phyloP scores from a whole-genome alignment of 2,329 filamentous ascomycete species.

The Neodidymelliopsis sp. region DNA sequence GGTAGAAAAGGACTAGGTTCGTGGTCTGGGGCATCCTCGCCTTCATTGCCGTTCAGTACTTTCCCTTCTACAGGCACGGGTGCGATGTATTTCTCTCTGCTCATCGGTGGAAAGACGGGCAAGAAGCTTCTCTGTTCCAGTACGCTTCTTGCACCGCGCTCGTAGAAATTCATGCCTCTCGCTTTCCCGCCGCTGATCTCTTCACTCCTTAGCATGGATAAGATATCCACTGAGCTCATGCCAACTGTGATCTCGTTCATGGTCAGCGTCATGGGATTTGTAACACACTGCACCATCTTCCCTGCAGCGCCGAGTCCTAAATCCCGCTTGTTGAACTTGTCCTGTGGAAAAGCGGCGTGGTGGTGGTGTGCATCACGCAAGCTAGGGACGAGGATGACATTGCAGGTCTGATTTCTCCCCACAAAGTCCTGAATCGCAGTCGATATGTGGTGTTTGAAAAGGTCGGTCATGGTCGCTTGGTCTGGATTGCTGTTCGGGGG shows the following conservation, averaged over 20 bases:
- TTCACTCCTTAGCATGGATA: slow-evolving; percentile 81
- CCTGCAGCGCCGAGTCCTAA: slow-evolving; percentile 69
- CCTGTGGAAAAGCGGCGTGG: slow-evolving; percentile 87
- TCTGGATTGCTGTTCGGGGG: slow-evolving; percentile 64
- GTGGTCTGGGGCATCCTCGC: slow-evolving; percentile 63
- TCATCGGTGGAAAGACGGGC: slow-evolving; percentile 83
- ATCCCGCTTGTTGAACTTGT: slow-evolving; percentile 72
- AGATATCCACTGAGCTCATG: slow-evolving; percentile 81
- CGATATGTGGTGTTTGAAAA: slow-evolving; percentile 83
- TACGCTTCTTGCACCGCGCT: slow-evolving; percentile 76
- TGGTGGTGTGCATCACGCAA: slow-evolving; percentile 82
- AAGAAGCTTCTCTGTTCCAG: slow-evolving; percentile 92
- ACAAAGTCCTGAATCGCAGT: slow-evolving; percentile 75
- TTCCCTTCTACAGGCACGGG: slow-evolving; percentile 46
- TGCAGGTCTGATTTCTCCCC: slow-evolving; percentile 75
- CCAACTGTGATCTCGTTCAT: slow-evolving; percentile 88
- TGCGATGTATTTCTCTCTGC: slow-evolving; percentile 69
- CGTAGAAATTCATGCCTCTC: slow-evolving; percentile 67
- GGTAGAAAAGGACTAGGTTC: slow-evolving; percentile 44
- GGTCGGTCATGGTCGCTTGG: slow-evolving; percentile 77
- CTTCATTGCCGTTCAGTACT: slow-evolving; percentile 54
- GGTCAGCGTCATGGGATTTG: slow-evolving; percentile 88
- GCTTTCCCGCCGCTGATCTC: slow-evolving; percentile 69
- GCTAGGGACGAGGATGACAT: slow-evolving; percentile 83
- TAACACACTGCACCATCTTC: slow-evolving; percentile 77